Evolutionary conservation across 768 basidiomycete species (phyloP).

Genomic region (Trametes maxima): DNA sequence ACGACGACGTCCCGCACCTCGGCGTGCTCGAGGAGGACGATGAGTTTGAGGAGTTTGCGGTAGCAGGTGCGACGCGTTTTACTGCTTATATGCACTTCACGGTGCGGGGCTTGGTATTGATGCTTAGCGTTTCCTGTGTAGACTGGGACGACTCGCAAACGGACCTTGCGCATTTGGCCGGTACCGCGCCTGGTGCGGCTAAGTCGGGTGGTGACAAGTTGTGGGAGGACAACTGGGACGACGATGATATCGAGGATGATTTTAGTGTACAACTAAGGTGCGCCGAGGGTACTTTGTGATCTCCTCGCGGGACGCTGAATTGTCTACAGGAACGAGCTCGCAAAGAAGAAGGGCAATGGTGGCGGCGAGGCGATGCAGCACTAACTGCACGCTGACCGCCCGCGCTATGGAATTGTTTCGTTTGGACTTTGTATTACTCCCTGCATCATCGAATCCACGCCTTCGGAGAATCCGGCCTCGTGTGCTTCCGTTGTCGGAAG

Average conservation of each 20-base stretch:
- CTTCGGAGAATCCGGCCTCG: background rate
- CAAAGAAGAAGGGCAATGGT: constrained; percentile 31
- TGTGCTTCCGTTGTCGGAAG: background rate
- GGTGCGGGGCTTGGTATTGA: background rate
- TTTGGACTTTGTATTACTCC: background rate
- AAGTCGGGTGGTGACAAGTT: constrained; percentile 86
- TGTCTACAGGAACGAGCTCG: constrained; percentile 27
- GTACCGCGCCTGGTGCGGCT: constrained; percentile 71
- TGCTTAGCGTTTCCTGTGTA: constrained; percentile 32
- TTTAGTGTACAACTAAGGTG: constrained; percentile 95
- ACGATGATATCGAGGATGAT: constrained; percentile 97
- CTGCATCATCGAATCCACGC: constrained; percentile 2
- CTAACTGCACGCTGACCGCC: constrained; percentile 4
- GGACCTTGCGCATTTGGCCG: constrained; percentile 76
- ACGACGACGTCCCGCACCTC: constrained; percentile 62
- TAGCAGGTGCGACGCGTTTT: constrained; percentile 59
- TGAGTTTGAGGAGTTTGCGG: constrained; percentile 93
- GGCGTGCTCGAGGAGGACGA: constrained; percentile 97
- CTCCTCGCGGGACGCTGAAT: background rate
- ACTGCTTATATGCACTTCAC: background rate
- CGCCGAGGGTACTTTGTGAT: constrained; percentile 32
- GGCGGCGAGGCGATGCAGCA: constrained; percentile 35
- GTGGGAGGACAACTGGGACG: constrained; percentile 99
- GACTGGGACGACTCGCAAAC: constrained; percentile 91
- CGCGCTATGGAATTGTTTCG: background rate